Evolutionary conservation across 106 monocot genomes (phyloP).

Genomic region (Platanthera zijinensis): DNA sequence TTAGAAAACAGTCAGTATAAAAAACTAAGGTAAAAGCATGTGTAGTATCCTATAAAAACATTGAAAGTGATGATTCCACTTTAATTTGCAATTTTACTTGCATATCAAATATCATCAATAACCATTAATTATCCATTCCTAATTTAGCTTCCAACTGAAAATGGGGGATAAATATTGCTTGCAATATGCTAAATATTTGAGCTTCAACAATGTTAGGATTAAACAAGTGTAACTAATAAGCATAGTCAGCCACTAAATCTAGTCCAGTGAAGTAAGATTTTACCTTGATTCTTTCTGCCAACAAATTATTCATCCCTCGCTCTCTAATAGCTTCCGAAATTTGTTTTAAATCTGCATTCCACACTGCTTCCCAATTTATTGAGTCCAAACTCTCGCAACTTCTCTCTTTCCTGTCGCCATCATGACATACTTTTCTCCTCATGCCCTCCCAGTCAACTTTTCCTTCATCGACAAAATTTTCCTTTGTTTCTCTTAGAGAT

Average conservation of each 20-base stretch:
- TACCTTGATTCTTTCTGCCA: constrained; percentile 87
- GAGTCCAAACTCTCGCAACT: constrained; percentile 42
- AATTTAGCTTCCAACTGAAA: background rate
- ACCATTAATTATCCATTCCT: too few relatives aligned
- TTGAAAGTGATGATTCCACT: too few relatives aligned
- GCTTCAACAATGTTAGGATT: too few relatives aligned
- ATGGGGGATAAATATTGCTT: background rate
- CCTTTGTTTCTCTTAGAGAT: constrained; percentile 4
- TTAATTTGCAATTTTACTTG: too few relatives aligned
- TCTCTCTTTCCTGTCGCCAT: constrained; percentile 13
- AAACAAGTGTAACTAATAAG: background rate
- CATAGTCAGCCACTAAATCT: background rate
- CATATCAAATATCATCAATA: too few relatives aligned
- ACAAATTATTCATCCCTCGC: constrained; percentile 63
- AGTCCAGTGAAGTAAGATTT: background rate
- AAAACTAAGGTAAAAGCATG: too few relatives aligned
- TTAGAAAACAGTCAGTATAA: background rate
- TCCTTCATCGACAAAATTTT: constrained; percentile 10
- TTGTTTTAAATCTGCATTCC: constrained; percentile 40
- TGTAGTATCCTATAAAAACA: too few relatives aligned
- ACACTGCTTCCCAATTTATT: constrained; percentile 71
- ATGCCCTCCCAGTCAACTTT: constrained; percentile 25
- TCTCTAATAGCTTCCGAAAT: constrained; percentile 54
- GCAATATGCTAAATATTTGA: too few relatives aligned
- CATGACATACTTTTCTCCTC: constrained; percentile 5